These are phyloP conservation scores for Flaveria bidentis DNA, from an alignment of 129 eudicot species.

Conservation along the genomic window DNA sequence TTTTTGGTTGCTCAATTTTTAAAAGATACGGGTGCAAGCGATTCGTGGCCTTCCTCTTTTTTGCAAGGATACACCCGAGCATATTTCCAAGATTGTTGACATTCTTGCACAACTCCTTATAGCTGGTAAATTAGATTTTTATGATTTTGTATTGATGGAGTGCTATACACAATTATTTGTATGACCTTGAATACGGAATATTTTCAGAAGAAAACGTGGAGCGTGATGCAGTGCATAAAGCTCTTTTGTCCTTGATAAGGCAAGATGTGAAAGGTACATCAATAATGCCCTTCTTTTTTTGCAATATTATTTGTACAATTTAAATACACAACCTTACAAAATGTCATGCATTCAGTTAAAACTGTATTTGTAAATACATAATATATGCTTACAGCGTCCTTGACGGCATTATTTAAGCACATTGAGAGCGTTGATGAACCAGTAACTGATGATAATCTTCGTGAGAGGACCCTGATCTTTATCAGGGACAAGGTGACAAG, in stretches of 20 bases:
- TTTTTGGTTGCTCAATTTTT: conserved; percentile 21
- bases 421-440: conserved; percentile 89
- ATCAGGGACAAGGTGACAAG: conserved; percentile 77
- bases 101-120: conserved; percentile 91
- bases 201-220: conserved; percentile 89
- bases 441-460: conserved; percentile 75
- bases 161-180: background rate
- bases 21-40: conserved; percentile 76
- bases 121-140: conserved; percentile 56
- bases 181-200: conserved; percentile 28
- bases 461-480: conserved; percentile 84
- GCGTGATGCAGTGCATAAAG: conserved; percentile 97
- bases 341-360: background rate
- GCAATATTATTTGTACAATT: background rate
- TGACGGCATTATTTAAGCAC: conserved; percentile 90
- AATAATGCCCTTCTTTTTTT: background rate
- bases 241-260: conserved; percentile 83
- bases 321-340: background rate
- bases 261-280: conserved; percentile 84
- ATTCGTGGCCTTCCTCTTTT: conserved; percentile 96
- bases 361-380: conserved; percentile 11
- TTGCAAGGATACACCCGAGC: conserved; percentile 95
- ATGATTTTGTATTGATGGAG: conserved; percentile 12
- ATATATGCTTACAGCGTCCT: conserved; percentile 60
- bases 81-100: conserved; percentile 87